Base-by-base conservation (phyloP, 225 moss, liverwort and hornwort species). In the Takakia lepidozioides region DNA sequence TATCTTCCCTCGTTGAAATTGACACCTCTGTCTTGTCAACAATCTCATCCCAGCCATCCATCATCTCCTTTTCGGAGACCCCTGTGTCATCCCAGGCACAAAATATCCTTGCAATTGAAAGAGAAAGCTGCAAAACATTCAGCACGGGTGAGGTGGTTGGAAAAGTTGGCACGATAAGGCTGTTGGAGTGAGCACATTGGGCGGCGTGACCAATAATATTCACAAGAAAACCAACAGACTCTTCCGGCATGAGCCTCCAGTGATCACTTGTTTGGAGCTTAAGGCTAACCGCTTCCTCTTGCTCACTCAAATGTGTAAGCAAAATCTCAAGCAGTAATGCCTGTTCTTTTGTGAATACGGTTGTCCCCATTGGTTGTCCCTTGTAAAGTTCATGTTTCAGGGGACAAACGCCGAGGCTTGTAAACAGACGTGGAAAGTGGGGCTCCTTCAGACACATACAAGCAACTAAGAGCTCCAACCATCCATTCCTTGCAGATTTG, bases 381-480 rank as follows among this genome's bases (percentile, higher is more conserved):
- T n/a, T n/a, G n/a, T n/a, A n/a, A n/a, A n/a, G n/a, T n/a, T n/a
- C n/a, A n/a, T n/a, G n/a, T n/a, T n/a, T n/a, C n/a, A n/a, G n/a
- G n/a, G n/a, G n/a, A n/a, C n/a, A n/a, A n/a, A 50, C 20, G 23
- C 82, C 87, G 14, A 92, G 75, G 42, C 58, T 64, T 30, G 49
- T 61, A 59, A 93, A 86, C 19, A 93, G 53, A 27, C 61, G 21
- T 47, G 76, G 72, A 32, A 86, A 79, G 14, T 67, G 56, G 22
- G 67, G 51, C 21, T 48, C 65, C 27, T 46, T 59, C 14, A 79
- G 58, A 52, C 88, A 81, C 3, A 93, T 54, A 18, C 57, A 62
- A 32, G 58, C 26, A 32, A 88, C 34, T 18, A 93, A 70, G 58
- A 72, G 59, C 57, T 76, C 81, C 57, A 81, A 63, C 93, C 93